phyloP scores from a whole-genome alignment of 495 filamentous ascomycete genomes.

The Penicillium antarcticum region DNA sequence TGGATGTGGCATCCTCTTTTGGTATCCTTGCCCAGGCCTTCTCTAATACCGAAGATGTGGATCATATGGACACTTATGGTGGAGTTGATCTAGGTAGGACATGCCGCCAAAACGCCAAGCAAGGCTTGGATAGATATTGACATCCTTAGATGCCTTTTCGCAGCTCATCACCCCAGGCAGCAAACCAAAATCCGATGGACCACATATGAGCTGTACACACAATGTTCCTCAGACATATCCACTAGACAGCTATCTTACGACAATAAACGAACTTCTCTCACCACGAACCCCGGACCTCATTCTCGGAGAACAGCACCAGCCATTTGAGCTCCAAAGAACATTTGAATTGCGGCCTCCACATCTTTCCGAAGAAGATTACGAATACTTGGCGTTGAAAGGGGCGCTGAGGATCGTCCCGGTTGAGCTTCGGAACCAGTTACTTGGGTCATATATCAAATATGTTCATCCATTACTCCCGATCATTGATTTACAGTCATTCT shows the following conservation, averaged over 20 bases:
- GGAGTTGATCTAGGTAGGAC: not conserved
- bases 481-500: conserved; percentile 5
- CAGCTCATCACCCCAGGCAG: not conserved
- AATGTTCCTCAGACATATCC: conserved; percentile 8
- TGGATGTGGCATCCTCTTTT: not conserved
- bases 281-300: not conserved
- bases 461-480: conserved; percentile 3
- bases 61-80: not conserved
- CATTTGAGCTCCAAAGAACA: not conserved
- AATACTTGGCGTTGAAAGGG: conserved; percentile 1
- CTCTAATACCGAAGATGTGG: conserved; percentile 9
- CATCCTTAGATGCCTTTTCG: not conserved
- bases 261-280: conserved; percentile 7
- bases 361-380: conserved; percentile 1
- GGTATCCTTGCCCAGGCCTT: conserved; percentile 1
- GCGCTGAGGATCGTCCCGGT: conserved; percentile 1
- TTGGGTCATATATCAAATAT: conserved; percentile 6
- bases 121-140: not conserved
- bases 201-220: conserved; percentile 1
- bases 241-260: conserved; percentile 2
- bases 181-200: conserved; percentile 1
- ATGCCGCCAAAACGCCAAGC: not conserved
- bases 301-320: not conserved
- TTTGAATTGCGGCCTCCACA: not conserved
- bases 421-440: conserved; percentile 2